phyloP scores from a whole-genome alignment of 106 monocot species.

The Dendrobium nobile region DNA sequence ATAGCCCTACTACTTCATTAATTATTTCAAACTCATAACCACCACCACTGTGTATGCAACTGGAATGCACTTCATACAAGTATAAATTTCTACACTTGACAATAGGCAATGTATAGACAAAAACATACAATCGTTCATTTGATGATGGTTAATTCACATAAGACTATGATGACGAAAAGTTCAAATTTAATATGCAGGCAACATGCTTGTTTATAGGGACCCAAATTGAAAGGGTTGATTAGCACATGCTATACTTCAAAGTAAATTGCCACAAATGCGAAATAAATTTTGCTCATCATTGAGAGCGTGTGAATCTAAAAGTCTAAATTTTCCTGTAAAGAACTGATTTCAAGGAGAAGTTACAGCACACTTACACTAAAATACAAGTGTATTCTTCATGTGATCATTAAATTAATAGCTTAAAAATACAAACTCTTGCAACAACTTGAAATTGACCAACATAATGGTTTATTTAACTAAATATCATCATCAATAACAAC shows the following conservation, averaged over 20 bases:
- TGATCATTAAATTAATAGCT: background rate
- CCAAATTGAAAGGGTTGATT: background rate
- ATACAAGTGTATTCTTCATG: background rate
- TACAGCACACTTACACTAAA: background rate
- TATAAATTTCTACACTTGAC: background rate
- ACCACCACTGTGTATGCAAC: background rate
- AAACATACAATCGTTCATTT: background rate
- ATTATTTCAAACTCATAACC: too few species aligned
- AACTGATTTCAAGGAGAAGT: background rate
- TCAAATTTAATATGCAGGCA: background rate
- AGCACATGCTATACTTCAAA: background rate
- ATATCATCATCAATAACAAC: background rate
- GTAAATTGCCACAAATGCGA: background rate
- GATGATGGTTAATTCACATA: background rate
- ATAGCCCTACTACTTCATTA: too few species aligned
- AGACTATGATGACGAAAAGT: background rate
- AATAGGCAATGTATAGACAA: too few species aligned
- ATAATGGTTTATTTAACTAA: background rate
- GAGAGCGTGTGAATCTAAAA: background rate
- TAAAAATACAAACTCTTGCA: background rate
- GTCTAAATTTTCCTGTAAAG: background rate
- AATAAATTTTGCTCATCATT: background rate
- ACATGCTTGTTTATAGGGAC: background rate
- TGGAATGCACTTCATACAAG: background rate
- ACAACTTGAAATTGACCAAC: background rate